A percentile compares a stretch with the other conserved stretches of the same genome.
Evolutionary conservation across 129 eudicot genomes (phyloP).

Genomic region (Flaveria sonorensis): DNA sequence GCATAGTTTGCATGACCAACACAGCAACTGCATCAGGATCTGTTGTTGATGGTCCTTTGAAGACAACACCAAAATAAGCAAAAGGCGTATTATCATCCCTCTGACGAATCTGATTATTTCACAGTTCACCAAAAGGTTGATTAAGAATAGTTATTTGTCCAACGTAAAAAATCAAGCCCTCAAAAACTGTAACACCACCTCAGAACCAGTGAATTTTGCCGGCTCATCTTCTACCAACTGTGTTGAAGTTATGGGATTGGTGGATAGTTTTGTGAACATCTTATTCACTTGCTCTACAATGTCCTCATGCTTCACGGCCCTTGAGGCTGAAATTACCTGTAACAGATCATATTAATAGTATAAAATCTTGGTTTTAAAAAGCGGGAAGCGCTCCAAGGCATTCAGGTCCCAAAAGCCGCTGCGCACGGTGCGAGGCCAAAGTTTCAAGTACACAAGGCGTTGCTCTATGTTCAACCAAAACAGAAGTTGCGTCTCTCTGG

Average conservation of each 20-base stretch:
- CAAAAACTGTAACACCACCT: conserved; percentile 52
- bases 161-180: not conserved
- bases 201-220: conserved; percentile 86
- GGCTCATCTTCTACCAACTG: conserved; percentile 79
- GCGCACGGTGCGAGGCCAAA: too few relatives aligned
- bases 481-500: too few relatives aligned
- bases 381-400: too few relatives aligned
- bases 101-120: conserved; percentile 61
- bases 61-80: conserved; percentile 79
- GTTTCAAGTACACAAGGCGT: too few relatives aligned
- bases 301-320: conserved; percentile 93
- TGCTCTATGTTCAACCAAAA: too few relatives aligned
- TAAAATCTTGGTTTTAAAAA: too few relatives aligned
- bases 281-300: conserved; percentile 81
- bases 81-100: conserved; percentile 66
- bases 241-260: conserved; percentile 70
- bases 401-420: too few relatives aligned
- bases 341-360: not conserved
- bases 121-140: conserved; percentile 5
- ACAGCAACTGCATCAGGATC: conserved; percentile 87
- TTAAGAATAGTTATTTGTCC: not conserved
- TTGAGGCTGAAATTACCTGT: conserved; percentile 90
- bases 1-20: conserved; percentile 79
- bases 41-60: conserved; percentile 83
- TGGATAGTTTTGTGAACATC: conserved; percentile 70